These are phyloP conservation scores for Candolleomyces efflorescens DNA, from an alignment of 768 basidiomycete species.

Conservation along the genomic window DNA sequence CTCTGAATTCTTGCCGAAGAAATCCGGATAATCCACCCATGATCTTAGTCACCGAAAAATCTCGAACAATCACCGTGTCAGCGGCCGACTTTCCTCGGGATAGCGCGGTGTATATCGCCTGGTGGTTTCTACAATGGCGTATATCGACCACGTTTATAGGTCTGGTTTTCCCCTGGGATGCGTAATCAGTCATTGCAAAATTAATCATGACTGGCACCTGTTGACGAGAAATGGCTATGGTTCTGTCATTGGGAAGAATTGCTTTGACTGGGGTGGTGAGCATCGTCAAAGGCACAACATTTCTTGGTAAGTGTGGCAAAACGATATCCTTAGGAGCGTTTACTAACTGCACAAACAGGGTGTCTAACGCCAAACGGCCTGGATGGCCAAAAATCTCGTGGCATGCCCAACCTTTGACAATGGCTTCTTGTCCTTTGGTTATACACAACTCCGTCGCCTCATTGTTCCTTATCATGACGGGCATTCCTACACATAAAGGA, in stretches of 20 bases:
- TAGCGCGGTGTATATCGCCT: background rate
- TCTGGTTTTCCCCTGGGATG: background rate
- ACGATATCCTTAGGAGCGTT: conserved; percentile 19
- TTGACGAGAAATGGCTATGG: background rate
- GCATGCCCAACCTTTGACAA: conserved; percentile 22
- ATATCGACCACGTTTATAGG: background rate
- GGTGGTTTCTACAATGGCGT: background rate
- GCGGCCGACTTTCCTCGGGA: background rate
- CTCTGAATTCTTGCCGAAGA: too few species aligned
- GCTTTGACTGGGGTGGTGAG: background rate
- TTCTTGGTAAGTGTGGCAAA: conserved; percentile 21
- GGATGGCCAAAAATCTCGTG: background rate
- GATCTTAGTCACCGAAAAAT: background rate
- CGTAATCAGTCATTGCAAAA: conserved; percentile 1
- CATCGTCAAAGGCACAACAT: conserved; percentile 24
- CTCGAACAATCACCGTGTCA: background rate
- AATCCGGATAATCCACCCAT: background rate
- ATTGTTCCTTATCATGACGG: conserved; percentile 29
- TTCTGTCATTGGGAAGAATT: conserved; percentile 10
- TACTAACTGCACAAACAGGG: conserved; percentile 24
- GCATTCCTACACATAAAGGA: conserved; percentile 26
- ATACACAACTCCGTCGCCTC: conserved; percentile 29
- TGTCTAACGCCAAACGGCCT: conserved; percentile 17
- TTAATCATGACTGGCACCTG: background rate
- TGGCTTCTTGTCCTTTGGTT: conserved; percentile 30